Base-by-base conservation (phyloP, 2,329 filamentous ascomycete genomes). In the Botrytis galanthina region DNA sequence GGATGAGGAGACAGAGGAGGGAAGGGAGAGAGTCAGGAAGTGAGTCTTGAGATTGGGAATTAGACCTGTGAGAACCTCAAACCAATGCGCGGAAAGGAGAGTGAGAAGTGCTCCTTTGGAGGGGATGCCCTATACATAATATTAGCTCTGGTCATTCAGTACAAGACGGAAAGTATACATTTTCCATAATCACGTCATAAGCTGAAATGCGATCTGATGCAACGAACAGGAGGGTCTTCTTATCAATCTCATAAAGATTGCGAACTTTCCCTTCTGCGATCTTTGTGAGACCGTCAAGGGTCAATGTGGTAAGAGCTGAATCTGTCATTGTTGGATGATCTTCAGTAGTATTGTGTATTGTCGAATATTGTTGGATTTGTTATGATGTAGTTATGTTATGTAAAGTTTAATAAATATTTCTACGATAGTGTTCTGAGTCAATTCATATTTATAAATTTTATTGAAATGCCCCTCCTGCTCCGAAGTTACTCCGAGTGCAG, bases 151-250 rank as follows among this genome's bases (percentile, higher is more conserved):
- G 87, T 26, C 12, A 20, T 32, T 35, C 12, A 14, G 26, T 44
- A 39, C 66, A 44, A 51, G 68, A 89, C 83, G 70, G 88, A 82
- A 74, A 82, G 63, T 85, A 84, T 81, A 91, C 90, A 83, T 96
- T 98, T 79, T 88, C 85, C 87, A 97, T 90, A 78, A 97, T 90
- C 78, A 97, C 94, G 87, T 98, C 95, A 86, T 95, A 98, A 73
- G 96, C 96, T 37, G 94, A 97, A 82, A 98, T 96, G 77, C 96
- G 92, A 84, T 98, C 95, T 22, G 93, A 92, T 37, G 93, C 92
- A 72, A 95, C 90, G 81, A 97, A 95, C 73, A 97, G 90, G 7
- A 97, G 88, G 3, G 89, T 92, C 73, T 88, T 84, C 59, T 89
- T 84, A 81, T 93, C 89, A 71, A 97, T 84, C 75, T 88, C 86